Conservation (phyloP, 2,329 filamentous ascomycete genomes). For the Parascedosporium putredinis region DNA sequence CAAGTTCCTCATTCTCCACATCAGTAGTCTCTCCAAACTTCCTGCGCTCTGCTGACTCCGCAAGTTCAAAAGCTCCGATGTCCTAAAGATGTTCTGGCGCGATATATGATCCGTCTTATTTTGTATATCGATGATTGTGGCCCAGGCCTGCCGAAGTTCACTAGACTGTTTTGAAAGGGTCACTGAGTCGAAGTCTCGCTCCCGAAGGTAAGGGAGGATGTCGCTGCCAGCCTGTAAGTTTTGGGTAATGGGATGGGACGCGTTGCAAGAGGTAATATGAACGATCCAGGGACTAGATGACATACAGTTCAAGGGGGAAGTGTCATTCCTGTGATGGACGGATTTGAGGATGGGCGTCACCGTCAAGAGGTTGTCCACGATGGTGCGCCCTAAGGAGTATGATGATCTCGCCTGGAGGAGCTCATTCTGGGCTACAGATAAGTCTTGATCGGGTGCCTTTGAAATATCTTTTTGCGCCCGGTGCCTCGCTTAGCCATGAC, state of each 20-base stretch:
- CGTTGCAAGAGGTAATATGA: too few relatives aligned
- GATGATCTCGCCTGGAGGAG: constrained; percentile 60
- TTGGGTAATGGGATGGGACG: not conserved
- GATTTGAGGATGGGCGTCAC: constrained; percentile 69
- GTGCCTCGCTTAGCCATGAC: not conserved
- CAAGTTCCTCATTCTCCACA: constrained; percentile 44
- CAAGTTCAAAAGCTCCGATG: constrained; percentile 53
- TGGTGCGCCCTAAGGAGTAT: constrained; percentile 59
- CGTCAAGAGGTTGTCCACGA: constrained; percentile 57
- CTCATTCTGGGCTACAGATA: constrained; percentile 50
- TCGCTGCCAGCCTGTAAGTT: constrained; percentile 34
- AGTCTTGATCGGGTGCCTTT: constrained; percentile 35
- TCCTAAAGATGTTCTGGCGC: constrained; percentile 51
- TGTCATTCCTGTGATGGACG: constrained; percentile 56
- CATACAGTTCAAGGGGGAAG: constrained; percentile 61
- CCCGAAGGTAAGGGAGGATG: constrained; percentile 54
- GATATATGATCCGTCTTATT: constrained; percentile 46
- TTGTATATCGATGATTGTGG: constrained; percentile 45
- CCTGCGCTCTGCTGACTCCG: constrained; percentile 41
- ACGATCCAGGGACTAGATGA: too few relatives aligned
- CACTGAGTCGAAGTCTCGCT: constrained; percentile 58
- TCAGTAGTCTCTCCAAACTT: constrained; percentile 42
- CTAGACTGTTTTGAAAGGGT: constrained; percentile 49
- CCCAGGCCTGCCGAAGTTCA: constrained; percentile 37
- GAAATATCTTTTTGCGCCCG: constrained; percentile 8